Conservation (phyloP, 2,329 filamentous ascomycete species). For the Boeremia lycopersici region DNA sequence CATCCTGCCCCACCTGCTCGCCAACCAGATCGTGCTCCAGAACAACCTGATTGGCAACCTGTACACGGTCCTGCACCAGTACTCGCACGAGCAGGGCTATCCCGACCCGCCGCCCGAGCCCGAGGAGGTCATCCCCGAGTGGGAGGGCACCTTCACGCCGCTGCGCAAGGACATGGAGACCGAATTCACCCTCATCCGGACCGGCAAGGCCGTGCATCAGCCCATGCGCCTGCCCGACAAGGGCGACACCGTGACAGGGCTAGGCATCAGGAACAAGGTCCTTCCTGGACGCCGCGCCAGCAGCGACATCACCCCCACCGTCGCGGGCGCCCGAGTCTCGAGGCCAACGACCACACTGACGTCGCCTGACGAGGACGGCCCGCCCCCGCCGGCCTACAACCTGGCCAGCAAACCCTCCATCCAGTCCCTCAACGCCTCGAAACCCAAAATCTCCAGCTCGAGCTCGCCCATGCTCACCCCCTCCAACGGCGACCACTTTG, state of each 20-base stretch:
- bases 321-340: slow-evolving; percentile 37
- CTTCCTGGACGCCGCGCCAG: slow-evolving; percentile 37
- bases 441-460: slow-evolving; percentile 42
- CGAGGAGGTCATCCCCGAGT: slow-evolving; percentile 70
- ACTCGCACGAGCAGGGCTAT: slow-evolving; percentile 71
- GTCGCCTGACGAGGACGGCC: slow-evolving; percentile 34
- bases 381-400: slow-evolving; percentile 33
- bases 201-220: slow-evolving; percentile 69
- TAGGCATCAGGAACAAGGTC: slow-evolving; percentile 55
- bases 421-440: slow-evolving; percentile 41
- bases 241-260: slow-evolving; percentile 53
- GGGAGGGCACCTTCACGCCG: slow-evolving; percentile 67
- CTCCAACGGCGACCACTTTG: slow-evolving; percentile 41
- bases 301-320: slow-evolving; percentile 45
- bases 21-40: slow-evolving; percentile 74
- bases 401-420: slow-evolving; percentile 45
- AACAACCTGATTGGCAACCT: slow-evolving; percentile 77
- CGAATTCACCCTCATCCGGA: slow-evolving; percentile 64
- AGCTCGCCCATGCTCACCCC: slow-evolving; percentile 43
- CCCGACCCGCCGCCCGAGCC: slow-evolving; percentile 75
- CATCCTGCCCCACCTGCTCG: slow-evolving; percentile 74
- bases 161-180: slow-evolving; percentile 70
- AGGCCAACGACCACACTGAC: slow-evolving; percentile 32
- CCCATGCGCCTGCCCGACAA: slow-evolving; percentile 58
- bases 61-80: slow-evolving; percentile 77